Evolutionary conservation across 495 filamentous ascomycete genomes (phyloP), one percentile per base, ranked within the genome.

Genomic region (Daldinia caldariorum): DNA sequence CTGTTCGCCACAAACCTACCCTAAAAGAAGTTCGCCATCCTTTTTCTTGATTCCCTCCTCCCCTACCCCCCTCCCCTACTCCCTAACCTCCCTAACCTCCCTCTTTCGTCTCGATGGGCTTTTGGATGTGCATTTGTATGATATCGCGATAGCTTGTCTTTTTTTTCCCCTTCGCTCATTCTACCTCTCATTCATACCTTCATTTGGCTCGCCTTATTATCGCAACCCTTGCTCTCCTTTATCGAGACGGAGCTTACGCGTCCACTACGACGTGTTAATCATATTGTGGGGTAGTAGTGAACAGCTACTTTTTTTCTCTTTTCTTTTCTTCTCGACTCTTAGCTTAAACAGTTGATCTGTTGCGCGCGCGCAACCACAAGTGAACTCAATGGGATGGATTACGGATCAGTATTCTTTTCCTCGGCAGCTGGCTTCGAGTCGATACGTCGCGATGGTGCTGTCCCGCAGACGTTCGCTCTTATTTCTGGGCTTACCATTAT

Each of bases 381-480:
- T 16, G 20, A 20, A 20, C 32, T 56, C 39, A 49, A 60, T 14
- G 16, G 55, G 50, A 18, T 50, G 56, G 55, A 72, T 60, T 64
- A 77, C 75, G 67, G 72, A 77, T 60, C 73, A 75, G 47, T 59
- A 73, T 53, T 67, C 72, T 35, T 59, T 75, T 43, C 71, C 72
- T 35, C 69, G 69, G 26, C 63, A 72, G 47, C 31, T 72, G 35
- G 8, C 64, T 39, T 60, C 64, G 60, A 72, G 61, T 49, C 64
- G 63, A 37, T 72, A 72, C 69, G 58, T 77, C 61, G 74, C 75
- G 50, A 72, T 77, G 63, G 59, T 77, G 16, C 71, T 77, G 70
- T 73, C 75, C 57, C 73, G 75, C 34, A 71, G 73, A 58, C 75
- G 75, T n/a, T 66, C 69, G 61, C 69, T 77, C 67, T 63, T 75